Conservation (phyloP, 345 rosid genomes). For the Clarkia xantiana region DNA sequence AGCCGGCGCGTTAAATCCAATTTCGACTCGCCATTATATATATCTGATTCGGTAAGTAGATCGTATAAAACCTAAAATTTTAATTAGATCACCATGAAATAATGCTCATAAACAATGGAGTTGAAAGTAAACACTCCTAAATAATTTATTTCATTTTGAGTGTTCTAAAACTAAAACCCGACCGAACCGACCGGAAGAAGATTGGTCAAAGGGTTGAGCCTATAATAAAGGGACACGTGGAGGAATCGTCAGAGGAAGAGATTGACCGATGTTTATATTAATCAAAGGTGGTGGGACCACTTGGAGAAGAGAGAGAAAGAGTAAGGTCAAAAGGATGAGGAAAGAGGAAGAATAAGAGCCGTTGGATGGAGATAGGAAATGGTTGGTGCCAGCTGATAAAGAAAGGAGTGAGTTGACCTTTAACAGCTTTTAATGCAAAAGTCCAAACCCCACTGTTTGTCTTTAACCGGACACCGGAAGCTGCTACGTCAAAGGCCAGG, state of each 20-base stretch:
- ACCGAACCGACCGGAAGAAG: too few species aligned
- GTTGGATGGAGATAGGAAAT: slow-evolving; percentile 24
- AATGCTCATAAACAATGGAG: too few species aligned
- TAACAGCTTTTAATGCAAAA: slow-evolving; percentile 27
- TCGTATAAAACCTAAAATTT: too few species aligned
- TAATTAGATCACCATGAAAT: too few species aligned
- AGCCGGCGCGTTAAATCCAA: too few species aligned
- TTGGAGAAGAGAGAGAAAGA: neutral
- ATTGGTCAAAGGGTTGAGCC: slow-evolving; percentile 18
- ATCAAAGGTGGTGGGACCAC: slow-evolving; percentile 12
- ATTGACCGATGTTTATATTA: slow-evolving; percentile 24
- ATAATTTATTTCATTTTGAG: too few species aligned
- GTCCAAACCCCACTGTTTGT: slow-evolving; percentile 5
- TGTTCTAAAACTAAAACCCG: too few species aligned
- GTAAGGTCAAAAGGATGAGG: slow-evolving; percentile 27
- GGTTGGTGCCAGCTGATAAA: slow-evolving; percentile 25
- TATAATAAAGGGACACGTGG: slow-evolving; percentile 17
- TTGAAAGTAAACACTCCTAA: too few species aligned
- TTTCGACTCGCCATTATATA: too few species aligned
- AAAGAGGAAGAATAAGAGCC: slow-evolving; percentile 12
- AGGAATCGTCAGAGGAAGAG: neutral
- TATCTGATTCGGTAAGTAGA: too few species aligned
- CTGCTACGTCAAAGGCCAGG: slow-evolving; percentile 20
- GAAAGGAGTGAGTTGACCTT: slow-evolving; percentile 37
- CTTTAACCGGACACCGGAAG: slow-evolving; percentile 34